A percentile compares a stretch with the other conserved stretches of the same genome.
These are phyloP conservation scores for Saccharomycopsis sp. DNA, from an alignment of 805 yeast genomes.

Conservation along the genomic window DNA sequence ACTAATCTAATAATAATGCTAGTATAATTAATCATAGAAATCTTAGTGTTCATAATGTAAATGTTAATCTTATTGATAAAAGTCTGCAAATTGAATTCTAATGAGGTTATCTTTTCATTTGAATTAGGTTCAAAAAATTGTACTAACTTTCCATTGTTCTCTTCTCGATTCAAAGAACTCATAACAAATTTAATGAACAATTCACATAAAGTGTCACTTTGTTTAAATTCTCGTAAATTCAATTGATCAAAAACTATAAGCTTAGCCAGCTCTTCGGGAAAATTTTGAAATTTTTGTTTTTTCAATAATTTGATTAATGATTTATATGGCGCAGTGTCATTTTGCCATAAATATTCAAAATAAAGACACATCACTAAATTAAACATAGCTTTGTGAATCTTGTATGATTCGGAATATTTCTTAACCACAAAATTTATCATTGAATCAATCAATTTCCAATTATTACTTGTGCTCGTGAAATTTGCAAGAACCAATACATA, in stretches of 20 bases:
- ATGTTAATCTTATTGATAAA: constrained; percentile 19
- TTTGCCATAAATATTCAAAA: constrained; percentile 8
- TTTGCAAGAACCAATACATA: constrained; percentile 8
- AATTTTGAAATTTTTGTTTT: constrained; percentile 19
- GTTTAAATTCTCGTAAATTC: constrained; percentile 1
- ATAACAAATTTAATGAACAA: constrained; percentile 18
- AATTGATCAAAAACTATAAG: constrained; percentile 11
- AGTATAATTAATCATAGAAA: constrained; percentile 10
- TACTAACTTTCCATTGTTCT: constrained; percentile 9
- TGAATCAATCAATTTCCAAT: constrained; percentile 3
- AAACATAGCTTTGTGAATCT: constrained; percentile 1
- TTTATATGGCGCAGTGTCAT: constrained; percentile 11
- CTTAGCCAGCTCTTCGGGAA: constrained; percentile 9
- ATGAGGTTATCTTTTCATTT: constrained; percentile 12
- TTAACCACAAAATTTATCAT: neutral
- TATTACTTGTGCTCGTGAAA: neutral
- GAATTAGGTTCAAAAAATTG: constrained; percentile 20
- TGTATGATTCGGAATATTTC: constrained; percentile 1
- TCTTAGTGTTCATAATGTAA: constrained; percentile 10
- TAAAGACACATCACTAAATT: neutral
- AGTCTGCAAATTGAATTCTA: constrained; percentile 19
- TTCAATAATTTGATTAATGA: constrained; percentile 15
- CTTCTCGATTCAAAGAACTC: neutral
- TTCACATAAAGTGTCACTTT: constrained; percentile 13
- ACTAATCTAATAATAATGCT: constrained; percentile 4